Evolutionary conservation across 129 eudicot genomes (phyloP).

Genomic region (Pittosporum tobira): DNA sequence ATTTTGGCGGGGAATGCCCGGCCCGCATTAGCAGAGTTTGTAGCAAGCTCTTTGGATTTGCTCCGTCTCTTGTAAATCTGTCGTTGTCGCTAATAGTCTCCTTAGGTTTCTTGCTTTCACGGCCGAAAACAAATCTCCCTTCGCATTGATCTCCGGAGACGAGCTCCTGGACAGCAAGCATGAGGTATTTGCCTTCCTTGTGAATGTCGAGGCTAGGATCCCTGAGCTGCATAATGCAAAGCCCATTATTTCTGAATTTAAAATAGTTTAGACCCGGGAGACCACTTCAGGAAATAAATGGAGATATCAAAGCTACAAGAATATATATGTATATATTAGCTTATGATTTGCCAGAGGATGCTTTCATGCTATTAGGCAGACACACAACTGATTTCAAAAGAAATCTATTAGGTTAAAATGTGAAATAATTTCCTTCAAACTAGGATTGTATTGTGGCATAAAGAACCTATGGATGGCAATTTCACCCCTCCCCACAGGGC

Average conservation of each 20-base stretch:
- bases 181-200: conserved; percentile 85
- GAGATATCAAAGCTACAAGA: neutral
- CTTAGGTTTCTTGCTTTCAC: conserved; percentile 61
- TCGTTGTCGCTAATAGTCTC: conserved; percentile 35
- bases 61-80: conserved; percentile 74
- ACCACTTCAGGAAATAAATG: neutral
- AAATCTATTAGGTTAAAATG: too few species aligned
- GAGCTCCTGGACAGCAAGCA: conserved; percentile 89
- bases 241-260: neutral
- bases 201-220: conserved; percentile 72
- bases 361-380: too few species aligned
- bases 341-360: too few species aligned
- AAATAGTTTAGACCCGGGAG: neutral
- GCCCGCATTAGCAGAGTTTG: conserved; percentile 96
- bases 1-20: conserved; percentile 92
- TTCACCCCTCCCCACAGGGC: too few species aligned
- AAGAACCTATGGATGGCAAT: too few species aligned
- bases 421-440: too few species aligned
- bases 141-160: conserved; percentile 91
- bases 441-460: too few species aligned
- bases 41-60: conserved; percentile 82
- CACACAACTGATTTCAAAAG: too few species aligned
- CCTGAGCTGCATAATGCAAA: conserved; percentile 49
- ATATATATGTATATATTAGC: too few species aligned
- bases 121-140: conserved; percentile 90